Evolutionary conservation across 352 stramenopile genomes (phyloP).

Genomic region (Phytophthora niederhauseri): DNA sequence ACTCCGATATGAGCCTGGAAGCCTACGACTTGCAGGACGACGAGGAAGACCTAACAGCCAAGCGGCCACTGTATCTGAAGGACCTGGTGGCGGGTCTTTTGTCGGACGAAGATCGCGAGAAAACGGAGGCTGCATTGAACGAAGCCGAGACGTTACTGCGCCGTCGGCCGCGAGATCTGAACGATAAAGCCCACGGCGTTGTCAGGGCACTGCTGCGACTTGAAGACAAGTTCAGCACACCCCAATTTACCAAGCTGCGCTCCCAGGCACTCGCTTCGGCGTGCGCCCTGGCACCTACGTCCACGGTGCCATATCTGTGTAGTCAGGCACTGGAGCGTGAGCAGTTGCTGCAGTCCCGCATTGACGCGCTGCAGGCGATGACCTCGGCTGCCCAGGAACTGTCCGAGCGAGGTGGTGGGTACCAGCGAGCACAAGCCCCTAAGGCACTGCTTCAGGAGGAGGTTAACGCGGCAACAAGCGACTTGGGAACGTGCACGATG

Average conservation of each 20-base stretch:
- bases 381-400: constrained; percentile 62
- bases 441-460: constrained; percentile 58
- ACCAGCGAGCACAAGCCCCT: constrained; percentile 7
- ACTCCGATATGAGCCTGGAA: constrained; percentile 75
- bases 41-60: constrained; percentile 65
- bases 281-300: constrained; percentile 49
- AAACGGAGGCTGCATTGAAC: constrained; percentile 52
- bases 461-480: constrained; percentile 7
- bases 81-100: constrained; percentile 61
- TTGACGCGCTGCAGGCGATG: constrained; percentile 72
- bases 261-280: constrained; percentile 52
- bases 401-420: constrained; percentile 49
- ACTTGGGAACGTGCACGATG: constrained; percentile 52
- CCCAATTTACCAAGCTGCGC: constrained; percentile 56
- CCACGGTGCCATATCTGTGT: constrained; percentile 60
- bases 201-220: constrained; percentile 65
- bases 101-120: constrained; percentile 64
- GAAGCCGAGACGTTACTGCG: constrained; percentile 66
- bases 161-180: constrained; percentile 59
- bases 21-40: constrained; percentile 73
- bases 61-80: constrained; percentile 74
- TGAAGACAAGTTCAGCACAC: constrained; percentile 75
- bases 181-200: constrained; percentile 60
- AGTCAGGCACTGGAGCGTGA: constrained; percentile 75
- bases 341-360: constrained; percentile 73